phyloP scores from a whole-genome alignment of 305 asterid genomes.

The Fraxinus baroniana region DNA sequence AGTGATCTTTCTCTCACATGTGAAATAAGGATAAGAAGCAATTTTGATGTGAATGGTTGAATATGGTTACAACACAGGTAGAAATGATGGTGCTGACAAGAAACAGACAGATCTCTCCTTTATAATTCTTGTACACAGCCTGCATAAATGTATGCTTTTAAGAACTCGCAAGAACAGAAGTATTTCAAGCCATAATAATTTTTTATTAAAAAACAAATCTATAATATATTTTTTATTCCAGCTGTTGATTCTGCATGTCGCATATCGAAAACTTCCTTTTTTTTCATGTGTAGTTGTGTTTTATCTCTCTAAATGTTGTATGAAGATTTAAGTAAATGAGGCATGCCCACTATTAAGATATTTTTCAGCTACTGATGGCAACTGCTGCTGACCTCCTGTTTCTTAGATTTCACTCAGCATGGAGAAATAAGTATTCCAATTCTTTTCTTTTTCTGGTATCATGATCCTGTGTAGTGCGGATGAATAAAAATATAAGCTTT shows the following conservation, averaged over 20 bases:
- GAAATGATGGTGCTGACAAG: background rate
- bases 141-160: background rate
- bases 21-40: background rate
- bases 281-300: background rate
- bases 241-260: background rate
- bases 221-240: background rate
- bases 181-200: background rate
- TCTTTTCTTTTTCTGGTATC: background rate
- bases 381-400: background rate
- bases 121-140: background rate
- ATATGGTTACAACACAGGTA: background rate
- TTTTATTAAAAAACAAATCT: background rate
- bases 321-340: background rate
- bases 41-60: slow-evolving; percentile 1
- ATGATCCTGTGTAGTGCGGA: background rate
- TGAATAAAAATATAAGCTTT: background rate
- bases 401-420: background rate
- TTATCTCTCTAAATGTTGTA: background rate
- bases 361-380: background rate
- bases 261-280: background rate
- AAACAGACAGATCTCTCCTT: background rate
- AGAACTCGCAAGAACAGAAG: background rate
- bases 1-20: background rate
- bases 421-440: background rate
- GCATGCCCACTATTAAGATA: background rate